Evolutionary conservation across 2,329 filamentous ascomycete genomes (phyloP).

Genomic region (Botrytis galanthina): DNA sequence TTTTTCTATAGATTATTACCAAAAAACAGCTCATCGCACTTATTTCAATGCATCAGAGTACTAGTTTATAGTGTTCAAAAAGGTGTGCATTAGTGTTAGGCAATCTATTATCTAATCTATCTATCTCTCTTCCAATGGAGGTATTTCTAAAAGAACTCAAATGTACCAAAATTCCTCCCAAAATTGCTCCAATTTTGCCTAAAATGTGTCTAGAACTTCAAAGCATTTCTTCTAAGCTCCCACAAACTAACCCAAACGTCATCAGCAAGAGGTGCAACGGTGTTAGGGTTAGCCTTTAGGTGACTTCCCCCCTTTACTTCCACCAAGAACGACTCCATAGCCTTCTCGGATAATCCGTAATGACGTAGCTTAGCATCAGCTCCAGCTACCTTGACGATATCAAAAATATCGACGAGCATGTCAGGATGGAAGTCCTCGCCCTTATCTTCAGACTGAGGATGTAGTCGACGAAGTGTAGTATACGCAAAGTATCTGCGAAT

Average conservation of each 20-base stretch:
- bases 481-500: background rate
- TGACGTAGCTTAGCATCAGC: background rate
- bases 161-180: background rate
- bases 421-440: background rate
- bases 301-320: background rate
- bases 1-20: accelerated
- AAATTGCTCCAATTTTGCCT: background rate
- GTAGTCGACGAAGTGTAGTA: constrained; percentile 1
- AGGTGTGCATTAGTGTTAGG: background rate
- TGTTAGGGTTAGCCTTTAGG: background rate
- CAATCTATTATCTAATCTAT: too few relatives aligned
- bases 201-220: background rate
- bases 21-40: background rate
- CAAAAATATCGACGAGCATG: background rate
- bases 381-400: background rate
- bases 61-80: accelerated
- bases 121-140: background rate
- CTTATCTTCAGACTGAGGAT: background rate
- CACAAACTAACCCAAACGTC: background rate
- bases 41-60: background rate
- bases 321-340: background rate
- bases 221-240: background rate
- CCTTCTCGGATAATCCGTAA: background rate
- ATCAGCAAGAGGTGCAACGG: background rate
- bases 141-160: background rate